Percentiles rank a stretch among this genome's conserved stretches.
phyloP scores from a whole-genome alignment of 2,329 filamentous ascomycete species.

The Talaromyces sp. region DNA sequence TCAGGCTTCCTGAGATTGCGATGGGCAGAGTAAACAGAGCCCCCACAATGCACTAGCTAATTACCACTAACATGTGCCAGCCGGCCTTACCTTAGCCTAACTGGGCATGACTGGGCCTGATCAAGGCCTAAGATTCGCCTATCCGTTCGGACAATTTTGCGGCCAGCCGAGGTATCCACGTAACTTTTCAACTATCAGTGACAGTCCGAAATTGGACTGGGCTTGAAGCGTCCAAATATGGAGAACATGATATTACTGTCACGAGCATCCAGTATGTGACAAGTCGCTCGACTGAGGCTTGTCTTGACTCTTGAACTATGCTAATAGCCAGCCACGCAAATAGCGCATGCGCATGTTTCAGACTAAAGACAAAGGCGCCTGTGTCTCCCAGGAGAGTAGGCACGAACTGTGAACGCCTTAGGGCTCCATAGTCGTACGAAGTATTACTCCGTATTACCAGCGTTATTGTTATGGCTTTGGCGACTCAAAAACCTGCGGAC shows the following conservation, averaged over 20 bases:
- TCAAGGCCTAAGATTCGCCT: not conserved
- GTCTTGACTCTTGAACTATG: not conserved
- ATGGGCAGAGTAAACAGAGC: not conserved
- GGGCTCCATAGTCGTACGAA: not conserved
- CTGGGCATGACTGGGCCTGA: not conserved
- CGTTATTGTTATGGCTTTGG: not conserved
- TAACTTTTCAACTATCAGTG: not conserved
- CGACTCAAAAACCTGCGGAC: not conserved
- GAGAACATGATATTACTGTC: not conserved
- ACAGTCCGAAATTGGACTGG: not conserved
- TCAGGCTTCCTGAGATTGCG: not conserved
- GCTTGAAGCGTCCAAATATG: not conserved
- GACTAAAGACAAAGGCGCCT: not conserved
- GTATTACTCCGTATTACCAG: not conserved
- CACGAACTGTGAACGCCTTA: not conserved
- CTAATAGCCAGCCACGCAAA: not conserved
- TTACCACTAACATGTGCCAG: not conserved
- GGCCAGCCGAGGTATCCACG: not conserved
- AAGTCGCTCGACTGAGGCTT: not conserved
- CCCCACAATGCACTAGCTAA: not conserved
- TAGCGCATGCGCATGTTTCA: not conserved
- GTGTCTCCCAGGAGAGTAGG: not conserved
- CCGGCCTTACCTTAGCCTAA: too few species aligned
- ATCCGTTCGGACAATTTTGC: not conserved
- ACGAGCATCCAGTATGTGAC: not conserved